Conservation (phyloP, 2,329 filamentous ascomycete genomes). For the Penicillium sp. region DNA sequence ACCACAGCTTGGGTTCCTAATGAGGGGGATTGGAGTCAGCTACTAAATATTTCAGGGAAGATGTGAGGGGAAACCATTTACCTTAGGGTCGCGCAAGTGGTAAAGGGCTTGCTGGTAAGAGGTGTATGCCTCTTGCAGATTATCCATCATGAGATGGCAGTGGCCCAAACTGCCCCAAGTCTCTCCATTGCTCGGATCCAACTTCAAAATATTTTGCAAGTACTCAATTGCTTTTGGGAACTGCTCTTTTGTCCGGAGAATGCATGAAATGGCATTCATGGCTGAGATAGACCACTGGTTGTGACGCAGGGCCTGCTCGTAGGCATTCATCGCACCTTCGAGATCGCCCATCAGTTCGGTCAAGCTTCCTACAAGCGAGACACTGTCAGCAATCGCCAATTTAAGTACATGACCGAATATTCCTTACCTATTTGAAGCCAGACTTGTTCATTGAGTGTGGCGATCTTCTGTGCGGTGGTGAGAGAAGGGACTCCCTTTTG, state of each 20-base stretch:
- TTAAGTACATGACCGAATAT: too few relatives aligned
- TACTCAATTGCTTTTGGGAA: slow-evolving; percentile 94
- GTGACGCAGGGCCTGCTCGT: slow-evolving; percentile 83
- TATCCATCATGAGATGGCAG: slow-evolving; percentile 98
- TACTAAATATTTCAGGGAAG: neutral
- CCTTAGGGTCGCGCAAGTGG: slow-evolving; percentile 89
- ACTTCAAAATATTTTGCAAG: slow-evolving; percentile 82
- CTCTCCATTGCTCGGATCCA: slow-evolving; percentile 87
- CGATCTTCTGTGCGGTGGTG: slow-evolving; percentile 71
- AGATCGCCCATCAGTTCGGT: slow-evolving; percentile 84
- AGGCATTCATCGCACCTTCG: slow-evolving; percentile 85
- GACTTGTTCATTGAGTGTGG: slow-evolving; percentile 77
- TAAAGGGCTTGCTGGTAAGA: slow-evolving; percentile 95
- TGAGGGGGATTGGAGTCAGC: slow-evolving; percentile 16
- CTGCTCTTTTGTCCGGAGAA: slow-evolving; percentile 86
- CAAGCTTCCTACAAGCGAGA: slow-evolving; percentile 63
- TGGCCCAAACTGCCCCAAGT: slow-evolving; percentile 98
- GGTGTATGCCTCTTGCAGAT: slow-evolving; percentile 92
- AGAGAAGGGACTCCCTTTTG: slow-evolving; percentile 61
- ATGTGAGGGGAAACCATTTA: slow-evolving; percentile 42
- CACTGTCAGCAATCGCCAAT: slow-evolving; percentile 17
- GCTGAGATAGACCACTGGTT: slow-evolving; percentile 86
- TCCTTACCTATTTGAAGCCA: slow-evolving; percentile 89
- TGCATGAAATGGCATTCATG: slow-evolving; percentile 91
- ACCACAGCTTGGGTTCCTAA: slow-evolving; percentile 96